Percentiles rank a stretch among this genome's conserved stretches.
These are phyloP conservation scores for Globisporangium abappressorium DNA, from an alignment of 352 stramenopile genomes.

Conservation along the genomic window DNA sequence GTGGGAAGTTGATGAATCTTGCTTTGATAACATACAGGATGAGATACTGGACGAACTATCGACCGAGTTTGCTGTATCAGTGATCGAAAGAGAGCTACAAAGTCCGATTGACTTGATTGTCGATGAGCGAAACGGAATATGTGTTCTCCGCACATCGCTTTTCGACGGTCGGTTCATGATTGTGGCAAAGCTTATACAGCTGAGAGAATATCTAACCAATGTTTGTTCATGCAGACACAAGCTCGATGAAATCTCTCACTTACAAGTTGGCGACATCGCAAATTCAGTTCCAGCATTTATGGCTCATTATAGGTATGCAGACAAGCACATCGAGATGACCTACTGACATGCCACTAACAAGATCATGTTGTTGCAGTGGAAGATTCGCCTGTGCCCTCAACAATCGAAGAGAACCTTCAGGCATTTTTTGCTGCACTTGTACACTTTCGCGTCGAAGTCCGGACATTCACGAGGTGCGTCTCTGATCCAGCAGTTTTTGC, in stretches of 20 bases:
- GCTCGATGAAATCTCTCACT: conserved; percentile 42
- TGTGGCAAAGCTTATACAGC: neutral
- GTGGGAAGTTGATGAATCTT: no score
- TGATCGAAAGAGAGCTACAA: conserved; percentile 62
- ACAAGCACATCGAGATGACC: neutral
- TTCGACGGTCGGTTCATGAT: conserved; percentile 35
- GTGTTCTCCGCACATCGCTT: conserved; percentile 27
- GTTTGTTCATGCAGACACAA: neutral
- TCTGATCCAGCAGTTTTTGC: neutral
- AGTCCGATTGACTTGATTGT: conserved; percentile 56
- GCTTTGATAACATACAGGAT: conserved; percentile 29
- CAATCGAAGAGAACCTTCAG: conserved; percentile 23
- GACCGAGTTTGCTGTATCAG: conserved; percentile 45
- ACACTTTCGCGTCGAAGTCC: conserved; percentile 52
- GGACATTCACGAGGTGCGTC: conserved; percentile 45
- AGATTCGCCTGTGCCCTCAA: neutral
- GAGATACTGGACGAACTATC: conserved; percentile 60
- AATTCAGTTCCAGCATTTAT: conserved; percentile 55
- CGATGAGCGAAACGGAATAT: conserved; percentile 64
- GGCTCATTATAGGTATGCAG: conserved; percentile 57
- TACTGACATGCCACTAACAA: conserved; percentile 8
- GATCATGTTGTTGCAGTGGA: conserved; percentile 15
- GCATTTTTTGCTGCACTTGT: conserved; percentile 54
- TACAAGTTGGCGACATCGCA: conserved; percentile 59
- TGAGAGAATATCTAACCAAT: neutral